These are phyloP conservation scores for Cercospora zeina DNA, from an alignment of 2,329 filamentous ascomycete genomes.

Conservation along the genomic window DNA sequence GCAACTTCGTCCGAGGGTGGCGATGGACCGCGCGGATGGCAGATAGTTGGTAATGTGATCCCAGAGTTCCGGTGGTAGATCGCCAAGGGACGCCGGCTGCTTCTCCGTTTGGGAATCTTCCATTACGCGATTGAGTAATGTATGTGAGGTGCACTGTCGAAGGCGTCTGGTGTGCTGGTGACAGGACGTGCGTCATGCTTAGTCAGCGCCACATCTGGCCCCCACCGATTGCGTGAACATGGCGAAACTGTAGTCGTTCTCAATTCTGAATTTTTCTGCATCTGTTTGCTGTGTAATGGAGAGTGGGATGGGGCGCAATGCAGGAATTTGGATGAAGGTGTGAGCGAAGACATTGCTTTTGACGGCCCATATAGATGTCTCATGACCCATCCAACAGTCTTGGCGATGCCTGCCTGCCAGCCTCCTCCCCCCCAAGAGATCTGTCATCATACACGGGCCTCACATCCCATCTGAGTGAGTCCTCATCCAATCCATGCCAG, in stretches of 20 bases:
- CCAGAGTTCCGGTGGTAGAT: slow-evolving; percentile 45
- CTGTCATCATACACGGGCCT: slow-evolving; percentile 20
- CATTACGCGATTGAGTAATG: neutral
- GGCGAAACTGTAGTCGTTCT: neutral
- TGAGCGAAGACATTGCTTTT: neutral
- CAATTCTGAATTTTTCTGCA: neutral
- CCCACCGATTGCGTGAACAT: neutral
- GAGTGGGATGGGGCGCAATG: neutral
- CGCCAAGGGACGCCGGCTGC: slow-evolving; percentile 32
- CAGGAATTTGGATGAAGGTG: no score
- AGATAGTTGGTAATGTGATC: slow-evolving; percentile 44
- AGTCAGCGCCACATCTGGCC: neutral
- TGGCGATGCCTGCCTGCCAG: neutral
- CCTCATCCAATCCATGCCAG: slow-evolving; percentile 34
- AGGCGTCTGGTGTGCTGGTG: neutral
- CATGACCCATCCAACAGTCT: slow-evolving; percentile 21
- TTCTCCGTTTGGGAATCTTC: slow-evolving; percentile 5
- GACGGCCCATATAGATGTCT: neutral
- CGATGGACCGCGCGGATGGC: slow-evolving; percentile 49
- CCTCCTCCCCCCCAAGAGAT: neutral
- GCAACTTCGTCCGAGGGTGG: slow-evolving; percentile 50
- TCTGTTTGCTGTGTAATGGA: neutral
- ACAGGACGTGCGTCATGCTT: slow-evolving; percentile 5
- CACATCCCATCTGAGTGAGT: slow-evolving; percentile 32
- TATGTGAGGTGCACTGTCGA: neutral